Percentiles rank a stretch among this genome's conserved stretches.
phyloP scores from a whole-genome alignment of 140 eudicot species.

The Flaveria floridana region DNA sequence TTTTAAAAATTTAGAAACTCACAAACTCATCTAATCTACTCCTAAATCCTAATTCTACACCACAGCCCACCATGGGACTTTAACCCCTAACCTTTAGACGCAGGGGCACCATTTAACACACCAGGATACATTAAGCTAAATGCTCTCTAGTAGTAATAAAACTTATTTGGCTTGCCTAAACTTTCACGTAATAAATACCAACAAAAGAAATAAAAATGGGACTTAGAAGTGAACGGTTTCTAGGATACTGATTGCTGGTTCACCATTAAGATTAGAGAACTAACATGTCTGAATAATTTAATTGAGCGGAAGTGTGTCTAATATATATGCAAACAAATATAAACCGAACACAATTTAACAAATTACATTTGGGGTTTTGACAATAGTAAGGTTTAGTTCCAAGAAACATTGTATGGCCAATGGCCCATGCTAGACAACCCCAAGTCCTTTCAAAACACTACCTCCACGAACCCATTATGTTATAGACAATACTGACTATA shows the following conservation, averaged over 20 bases:
- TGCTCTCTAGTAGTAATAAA: background rate
- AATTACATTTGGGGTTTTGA: background rate
- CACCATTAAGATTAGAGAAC: background rate
- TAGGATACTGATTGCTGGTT: background rate
- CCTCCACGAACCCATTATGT: background rate
- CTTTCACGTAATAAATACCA: background rate
- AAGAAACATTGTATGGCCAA: background rate
- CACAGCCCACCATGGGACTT: no score
- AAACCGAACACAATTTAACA: background rate
- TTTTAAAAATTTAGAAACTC: no score
- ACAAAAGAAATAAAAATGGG: background rate
- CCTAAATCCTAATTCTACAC: no score
- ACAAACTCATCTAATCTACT: no score
- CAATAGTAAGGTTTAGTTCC: background rate
- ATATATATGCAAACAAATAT: background rate
- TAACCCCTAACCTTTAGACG: no score
- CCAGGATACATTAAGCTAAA: no score
- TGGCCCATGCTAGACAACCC: background rate
- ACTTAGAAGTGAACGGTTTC: background rate
- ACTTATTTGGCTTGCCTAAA: background rate
- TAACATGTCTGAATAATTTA: no score
- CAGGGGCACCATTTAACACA: no score
- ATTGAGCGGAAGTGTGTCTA: no score
- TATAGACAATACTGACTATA: background rate
- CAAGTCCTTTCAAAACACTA: slow-evolving; percentile 6